phyloP scores from a whole-genome alignment of 176 grass and related monocot species.

The Puya raimondii region DNA sequence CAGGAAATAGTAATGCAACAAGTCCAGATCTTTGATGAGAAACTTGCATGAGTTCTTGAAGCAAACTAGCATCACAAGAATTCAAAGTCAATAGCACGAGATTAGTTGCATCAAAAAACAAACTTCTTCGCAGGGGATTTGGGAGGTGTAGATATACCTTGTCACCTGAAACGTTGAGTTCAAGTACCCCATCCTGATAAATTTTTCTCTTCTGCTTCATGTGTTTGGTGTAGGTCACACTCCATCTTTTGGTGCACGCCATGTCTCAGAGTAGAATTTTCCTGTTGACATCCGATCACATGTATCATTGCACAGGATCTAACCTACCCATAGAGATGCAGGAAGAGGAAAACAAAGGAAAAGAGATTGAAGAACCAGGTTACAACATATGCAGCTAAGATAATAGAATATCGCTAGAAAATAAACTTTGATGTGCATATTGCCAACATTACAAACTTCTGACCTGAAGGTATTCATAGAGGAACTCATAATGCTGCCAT shows the following conservation, averaged over 20 bases:
- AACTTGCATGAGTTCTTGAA: neutral
- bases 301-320: neutral
- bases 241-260: constrained; percentile 24
- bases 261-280: neutral
- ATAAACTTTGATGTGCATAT: neutral
- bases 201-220: constrained; percentile 83
- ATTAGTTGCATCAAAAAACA: constrained; percentile 13
- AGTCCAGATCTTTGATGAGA: neutral
- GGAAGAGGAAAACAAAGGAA: neutral
- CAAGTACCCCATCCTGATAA: constrained; percentile 60
- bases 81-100: constrained; percentile 22
- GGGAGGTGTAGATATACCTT: constrained; percentile 29
- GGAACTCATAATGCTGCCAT: too few relatives aligned
- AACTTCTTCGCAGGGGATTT: neutral
- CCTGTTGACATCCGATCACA: neutral
- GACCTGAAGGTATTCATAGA: too few relatives aligned
- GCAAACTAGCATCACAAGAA: neutral
- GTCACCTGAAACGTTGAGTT: constrained; percentile 35
- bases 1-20: neutral
- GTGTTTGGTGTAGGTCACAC: constrained; percentile 71
- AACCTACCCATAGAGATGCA: neutral
- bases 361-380: neutral
- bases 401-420: neutral
- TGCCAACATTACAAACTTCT: too few relatives aligned
- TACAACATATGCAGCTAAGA: neutral